Conservation (phyloP, 1,139 yeast genomes). For the Sugiyamaella japonica region DNA sequence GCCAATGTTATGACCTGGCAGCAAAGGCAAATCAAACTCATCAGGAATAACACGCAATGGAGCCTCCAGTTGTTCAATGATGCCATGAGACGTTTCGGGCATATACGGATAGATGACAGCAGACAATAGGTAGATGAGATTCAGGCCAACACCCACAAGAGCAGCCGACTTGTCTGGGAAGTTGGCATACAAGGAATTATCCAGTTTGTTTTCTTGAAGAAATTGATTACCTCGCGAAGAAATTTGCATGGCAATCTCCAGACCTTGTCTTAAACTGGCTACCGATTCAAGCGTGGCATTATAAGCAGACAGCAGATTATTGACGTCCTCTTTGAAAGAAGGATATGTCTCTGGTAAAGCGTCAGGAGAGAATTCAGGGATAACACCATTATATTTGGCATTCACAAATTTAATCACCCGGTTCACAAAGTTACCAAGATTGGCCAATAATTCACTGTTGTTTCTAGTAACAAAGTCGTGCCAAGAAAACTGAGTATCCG, state of each 20-base stretch:
- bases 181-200: conserved; percentile 76
- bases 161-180: conserved; percentile 84
- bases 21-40: conserved; percentile 63
- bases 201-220: conserved; percentile 93
- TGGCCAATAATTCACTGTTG: conserved; percentile 89
- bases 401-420: conserved; percentile 85
- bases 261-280: conserved; percentile 74
- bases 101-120: conserved; percentile 83
- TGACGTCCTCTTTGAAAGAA: conserved; percentile 54
- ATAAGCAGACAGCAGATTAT: conserved; percentile 60
- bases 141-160: conserved; percentile 87
- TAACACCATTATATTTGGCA: conserved; percentile 89
- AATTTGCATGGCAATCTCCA: conserved; percentile 86
- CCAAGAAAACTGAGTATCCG: conserved; percentile 98
- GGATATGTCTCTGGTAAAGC: conserved; percentile 50
- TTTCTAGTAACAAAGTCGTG: conserved; percentile 90
- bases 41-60: conserved; percentile 80
- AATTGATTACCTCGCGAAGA: conserved; percentile 93
- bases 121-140: conserved; percentile 78
- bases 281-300: conserved; percentile 73
- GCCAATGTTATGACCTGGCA: conserved; percentile 84
- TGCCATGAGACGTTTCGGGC: conserved; percentile 77
- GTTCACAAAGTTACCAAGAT: conserved; percentile 94
- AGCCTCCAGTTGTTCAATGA: conserved; percentile 76
- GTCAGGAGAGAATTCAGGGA: conserved; percentile 57